phyloP scores from a whole-genome alignment of 306 rosid genomes.

The Pterocarpus santalinus region DNA sequence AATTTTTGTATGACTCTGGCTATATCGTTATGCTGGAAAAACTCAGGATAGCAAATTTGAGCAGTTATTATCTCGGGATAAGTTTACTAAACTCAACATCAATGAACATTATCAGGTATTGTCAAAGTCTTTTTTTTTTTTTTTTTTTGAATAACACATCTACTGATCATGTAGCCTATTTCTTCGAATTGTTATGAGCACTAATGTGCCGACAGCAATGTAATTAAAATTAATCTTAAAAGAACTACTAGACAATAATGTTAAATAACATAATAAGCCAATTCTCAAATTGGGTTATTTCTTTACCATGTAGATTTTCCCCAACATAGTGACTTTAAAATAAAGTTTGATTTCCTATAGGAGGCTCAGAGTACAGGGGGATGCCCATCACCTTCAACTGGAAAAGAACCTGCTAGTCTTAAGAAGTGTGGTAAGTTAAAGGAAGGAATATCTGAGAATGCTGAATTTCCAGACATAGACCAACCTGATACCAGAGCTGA shows the following conservation, averaged over 20 bases:
- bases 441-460: constrained; percentile 81
- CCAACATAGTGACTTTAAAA: constrained; percentile 51
- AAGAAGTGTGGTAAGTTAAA: constrained; percentile 62
- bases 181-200: constrained; percentile 6
- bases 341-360: constrained; percentile 69
- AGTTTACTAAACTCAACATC: constrained; percentile 69
- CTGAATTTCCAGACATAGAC: constrained; percentile 66
- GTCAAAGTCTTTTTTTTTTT: constrained; percentile 28
- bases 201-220: not conserved
- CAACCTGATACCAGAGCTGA: constrained; percentile 58
- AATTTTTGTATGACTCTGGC: constrained; percentile 42
- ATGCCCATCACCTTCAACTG: constrained; percentile 57
- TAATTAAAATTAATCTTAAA: constrained; percentile 23
- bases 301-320: constrained; percentile 50
- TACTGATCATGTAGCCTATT: constrained; percentile 31
- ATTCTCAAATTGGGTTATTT: constrained; percentile 43
- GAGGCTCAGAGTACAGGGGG: constrained; percentile 72
- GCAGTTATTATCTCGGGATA: constrained; percentile 66
- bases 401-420: constrained; percentile 54
- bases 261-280: constrained; percentile 33
- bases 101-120: constrained; percentile 63
- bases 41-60: constrained; percentile 65
- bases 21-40: constrained; percentile 52
- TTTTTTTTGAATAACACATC: constrained; percentile 2
- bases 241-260: constrained; percentile 22